Evolutionary conservation across 306 rosid species (phyloP).

Genomic region (Rubus idaeus): DNA sequence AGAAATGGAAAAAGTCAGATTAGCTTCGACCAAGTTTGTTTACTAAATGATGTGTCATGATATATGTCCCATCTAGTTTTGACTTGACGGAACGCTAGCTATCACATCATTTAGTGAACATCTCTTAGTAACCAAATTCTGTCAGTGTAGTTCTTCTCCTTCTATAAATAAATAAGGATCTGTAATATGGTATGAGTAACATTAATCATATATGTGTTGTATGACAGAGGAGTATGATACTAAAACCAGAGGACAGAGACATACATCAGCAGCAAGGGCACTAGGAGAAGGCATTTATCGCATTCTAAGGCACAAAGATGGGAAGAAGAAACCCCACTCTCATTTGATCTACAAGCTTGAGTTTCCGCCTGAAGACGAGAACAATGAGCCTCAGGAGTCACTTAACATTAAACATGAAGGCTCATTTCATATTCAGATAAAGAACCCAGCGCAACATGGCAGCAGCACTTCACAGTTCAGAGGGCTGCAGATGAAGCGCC

Average conservation of each 20-base stretch:
- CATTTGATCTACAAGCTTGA: slow-evolving; percentile 68
- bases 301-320: slow-evolving; percentile 39
- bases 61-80: too few relatives aligned
- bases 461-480: slow-evolving; percentile 6
- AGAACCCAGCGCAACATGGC: slow-evolving; percentile 45
- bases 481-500: slow-evolving; percentile 47
- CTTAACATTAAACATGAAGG: slow-evolving; percentile 50
- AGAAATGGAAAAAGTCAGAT: background rate
- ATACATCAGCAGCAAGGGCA: slow-evolving; percentile 38
- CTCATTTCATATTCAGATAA: slow-evolving; percentile 54
- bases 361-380: slow-evolving; percentile 35
- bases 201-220: background rate
- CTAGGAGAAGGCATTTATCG: slow-evolving; percentile 60
- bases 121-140: background rate
- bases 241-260: slow-evolving; percentile 42
- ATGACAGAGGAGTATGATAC: slow-evolving; percentile 50
- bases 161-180: background rate
- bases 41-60: background rate
- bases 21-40: background rate
- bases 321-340: slow-evolving; percentile 37
- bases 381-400: slow-evolving; percentile 46
- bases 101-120: too few relatives aligned
- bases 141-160: background rate
- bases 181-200: background rate
- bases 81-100: too few relatives aligned